These are phyloP conservation scores for Starmerella apis DNA, from an alignment of 805 yeast species.

Conservation along the genomic window DNA sequence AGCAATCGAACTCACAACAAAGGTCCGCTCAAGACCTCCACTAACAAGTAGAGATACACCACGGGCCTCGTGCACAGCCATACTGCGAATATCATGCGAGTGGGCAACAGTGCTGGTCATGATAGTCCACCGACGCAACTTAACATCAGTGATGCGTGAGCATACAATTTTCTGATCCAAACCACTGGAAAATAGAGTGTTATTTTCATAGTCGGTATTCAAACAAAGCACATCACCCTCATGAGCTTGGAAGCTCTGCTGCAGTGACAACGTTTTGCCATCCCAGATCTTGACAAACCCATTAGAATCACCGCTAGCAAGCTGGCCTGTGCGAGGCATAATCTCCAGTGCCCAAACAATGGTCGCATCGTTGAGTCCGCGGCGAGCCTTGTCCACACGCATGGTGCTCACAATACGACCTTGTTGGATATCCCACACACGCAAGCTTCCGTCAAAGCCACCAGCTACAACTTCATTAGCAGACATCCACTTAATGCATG, in stretches of 20 bases:
- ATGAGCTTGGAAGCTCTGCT: constrained; percentile 73
- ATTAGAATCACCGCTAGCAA: constrained; percentile 94
- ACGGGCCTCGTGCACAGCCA: constrained; percentile 59
- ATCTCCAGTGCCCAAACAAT: constrained; percentile 78
- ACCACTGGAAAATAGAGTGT: constrained; percentile 73
- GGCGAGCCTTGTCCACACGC: constrained; percentile 75
- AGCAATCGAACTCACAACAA: constrained; percentile 48
- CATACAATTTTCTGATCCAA: constrained; percentile 84
- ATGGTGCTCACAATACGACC: constrained; percentile 72
- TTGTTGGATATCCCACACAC: constrained; percentile 59
- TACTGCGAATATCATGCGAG: constrained; percentile 71
- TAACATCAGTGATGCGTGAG: constrained; percentile 43
- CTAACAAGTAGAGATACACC: constrained; percentile 46
- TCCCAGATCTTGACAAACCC: constrained; percentile 95
- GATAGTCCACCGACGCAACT: constrained; percentile 56
- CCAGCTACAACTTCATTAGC: constrained; percentile 71
- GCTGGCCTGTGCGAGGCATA: constrained; percentile 50
- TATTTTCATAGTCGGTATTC: constrained; percentile 36
- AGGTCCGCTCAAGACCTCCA: constrained; percentile 38
- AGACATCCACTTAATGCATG: constrained; percentile 66
- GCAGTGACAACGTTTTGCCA: constrained; percentile 56
- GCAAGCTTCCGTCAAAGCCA: constrained; percentile 85
- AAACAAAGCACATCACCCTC: constrained; percentile 84
- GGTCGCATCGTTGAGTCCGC: constrained; percentile 48
- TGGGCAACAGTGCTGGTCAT: constrained; percentile 70